These are phyloP conservation scores for Daldinia caldariorum DNA, from an alignment of 495 filamentous ascomycete species.

Conservation along the genomic window DNA sequence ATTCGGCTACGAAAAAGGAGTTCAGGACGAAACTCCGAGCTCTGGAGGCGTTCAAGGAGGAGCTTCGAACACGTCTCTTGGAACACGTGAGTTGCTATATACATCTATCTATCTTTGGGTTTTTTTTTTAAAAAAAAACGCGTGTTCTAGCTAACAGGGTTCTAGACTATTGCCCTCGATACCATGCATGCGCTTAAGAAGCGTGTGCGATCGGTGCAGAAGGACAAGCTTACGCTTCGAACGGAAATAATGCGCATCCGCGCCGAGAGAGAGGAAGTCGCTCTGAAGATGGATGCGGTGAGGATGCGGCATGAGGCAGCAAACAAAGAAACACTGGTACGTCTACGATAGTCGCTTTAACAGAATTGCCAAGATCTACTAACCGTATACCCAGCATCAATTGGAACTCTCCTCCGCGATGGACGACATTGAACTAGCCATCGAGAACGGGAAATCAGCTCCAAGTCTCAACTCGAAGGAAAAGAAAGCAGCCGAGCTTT, in stretches of 20 bases:
- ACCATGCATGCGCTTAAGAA: constrained; percentile 70
- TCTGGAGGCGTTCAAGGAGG: constrained; percentile 73
- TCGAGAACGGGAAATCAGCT: constrained; percentile 58
- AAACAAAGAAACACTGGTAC: constrained; percentile 57
- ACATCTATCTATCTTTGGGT: not conserved
- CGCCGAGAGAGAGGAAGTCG: constrained; percentile 71
- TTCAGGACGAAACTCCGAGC: constrained; percentile 69
- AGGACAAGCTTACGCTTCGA: constrained; percentile 70
- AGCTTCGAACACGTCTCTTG: constrained; percentile 70
- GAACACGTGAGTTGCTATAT: constrained; percentile 60
- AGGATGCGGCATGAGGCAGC: constrained; percentile 67
- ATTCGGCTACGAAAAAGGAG: constrained; percentile 58
- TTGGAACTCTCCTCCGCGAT: constrained; percentile 61
- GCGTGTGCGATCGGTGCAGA: constrained; percentile 69
- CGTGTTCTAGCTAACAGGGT: constrained; percentile 21
- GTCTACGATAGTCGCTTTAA: too few species aligned
- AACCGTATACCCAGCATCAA: constrained; percentile 50
- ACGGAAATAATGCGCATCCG: constrained; percentile 71
- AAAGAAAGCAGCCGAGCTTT: constrained; percentile 53
- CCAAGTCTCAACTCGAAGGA: constrained; percentile 51
- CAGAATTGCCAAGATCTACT: too few species aligned
- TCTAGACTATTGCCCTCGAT: constrained; percentile 68
- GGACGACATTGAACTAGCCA: constrained; percentile 65
- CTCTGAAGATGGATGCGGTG: constrained; percentile 74
- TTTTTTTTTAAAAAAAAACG: not conserved